phyloP scores from a whole-genome alignment of 2,329 filamentous ascomycete species.

The Trichothecium roseum region DNA sequence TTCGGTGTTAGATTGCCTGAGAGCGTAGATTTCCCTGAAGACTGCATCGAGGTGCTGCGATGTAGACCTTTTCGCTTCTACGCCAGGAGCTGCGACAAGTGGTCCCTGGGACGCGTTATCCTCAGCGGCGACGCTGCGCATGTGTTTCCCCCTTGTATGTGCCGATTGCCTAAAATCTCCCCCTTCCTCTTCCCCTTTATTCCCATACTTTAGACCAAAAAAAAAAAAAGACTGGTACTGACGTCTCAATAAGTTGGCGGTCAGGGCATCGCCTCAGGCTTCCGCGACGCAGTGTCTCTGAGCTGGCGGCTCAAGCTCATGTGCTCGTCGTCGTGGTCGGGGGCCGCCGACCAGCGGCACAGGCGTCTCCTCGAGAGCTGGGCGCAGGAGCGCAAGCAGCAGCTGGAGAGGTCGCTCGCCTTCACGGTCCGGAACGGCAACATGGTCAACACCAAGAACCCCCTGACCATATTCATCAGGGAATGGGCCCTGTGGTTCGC shows the following conservation, averaged over 20 bases:
- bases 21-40: slow-evolving; percentile 23
- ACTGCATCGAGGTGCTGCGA: slow-evolving; percentile 34
- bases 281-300: slow-evolving; percentile 22
- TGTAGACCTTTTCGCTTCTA: slow-evolving; percentile 31
- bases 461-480: slow-evolving; percentile 7
- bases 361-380: slow-evolving; percentile 5
- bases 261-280: slow-evolving; percentile 23
- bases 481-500: slow-evolving; percentile 10
- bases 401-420: slow-evolving; percentile 8
- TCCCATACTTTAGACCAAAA: no score
- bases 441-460: slow-evolving; percentile 4
- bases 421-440: slow-evolving; percentile 8
- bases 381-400: slow-evolving; percentile 10
- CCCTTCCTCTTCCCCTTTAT: no score
- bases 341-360: slow-evolving; percentile 1
- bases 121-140: slow-evolving; percentile 39
- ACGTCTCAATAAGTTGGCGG: slow-evolving; percentile 14
- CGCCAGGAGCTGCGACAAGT: slow-evolving; percentile 33
- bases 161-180: background rate
- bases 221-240: no score
- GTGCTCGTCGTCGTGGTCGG: background rate
- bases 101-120: slow-evolving; percentile 28
- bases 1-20: background rate
- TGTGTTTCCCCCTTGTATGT: slow-evolving; percentile 34
- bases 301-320: slow-evolving; percentile 18